phyloP scores from a whole-genome alignment of 2,329 filamentous ascomycete species.

The Fusarium ambrosium region DNA sequence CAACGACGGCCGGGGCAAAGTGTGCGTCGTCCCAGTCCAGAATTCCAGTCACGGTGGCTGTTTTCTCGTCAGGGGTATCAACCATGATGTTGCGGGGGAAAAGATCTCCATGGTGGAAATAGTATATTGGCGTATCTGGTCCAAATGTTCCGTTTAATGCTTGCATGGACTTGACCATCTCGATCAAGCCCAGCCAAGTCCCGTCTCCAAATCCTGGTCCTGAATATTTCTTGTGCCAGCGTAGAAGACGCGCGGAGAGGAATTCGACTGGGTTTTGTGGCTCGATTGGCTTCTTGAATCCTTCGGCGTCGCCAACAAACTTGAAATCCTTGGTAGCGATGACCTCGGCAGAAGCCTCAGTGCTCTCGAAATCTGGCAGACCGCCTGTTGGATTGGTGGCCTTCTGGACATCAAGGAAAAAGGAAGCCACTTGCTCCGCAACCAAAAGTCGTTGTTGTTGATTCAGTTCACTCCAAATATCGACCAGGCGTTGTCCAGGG shows the following conservation, averaged over 20 bases:
- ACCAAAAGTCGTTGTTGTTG: not conserved
- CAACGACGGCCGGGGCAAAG: not conserved
- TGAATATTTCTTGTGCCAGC: not conserved
- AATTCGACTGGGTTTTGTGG: not conserved
- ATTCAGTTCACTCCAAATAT: not conserved
- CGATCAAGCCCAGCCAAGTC: not conserved
- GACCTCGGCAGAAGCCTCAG: not conserved
- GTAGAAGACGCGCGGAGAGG: not conserved
- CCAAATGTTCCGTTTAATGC: not conserved
- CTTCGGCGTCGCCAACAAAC: not conserved
- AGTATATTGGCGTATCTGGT: not conserved
- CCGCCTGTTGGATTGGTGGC: not conserved
- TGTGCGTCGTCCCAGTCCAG: not conserved
- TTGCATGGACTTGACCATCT: not conserved
- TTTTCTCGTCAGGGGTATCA: not conserved
- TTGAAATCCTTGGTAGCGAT: not conserved
- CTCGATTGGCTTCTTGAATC: not conserved
- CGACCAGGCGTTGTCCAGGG: not conserved
- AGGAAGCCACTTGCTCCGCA: not conserved
- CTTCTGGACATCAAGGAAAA: not conserved
- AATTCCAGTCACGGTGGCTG: not conserved
- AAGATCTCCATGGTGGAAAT: not conserved
- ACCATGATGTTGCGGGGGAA: slow-evolving; percentile 4
- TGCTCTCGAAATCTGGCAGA: not conserved
- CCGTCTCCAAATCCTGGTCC: not conserved